Percentiles rank a stretch among this genome's conserved stretches.
Evolutionary conservation across 306 rosid genomes (phyloP).

Genomic region (Corylus heterophylla): DNA sequence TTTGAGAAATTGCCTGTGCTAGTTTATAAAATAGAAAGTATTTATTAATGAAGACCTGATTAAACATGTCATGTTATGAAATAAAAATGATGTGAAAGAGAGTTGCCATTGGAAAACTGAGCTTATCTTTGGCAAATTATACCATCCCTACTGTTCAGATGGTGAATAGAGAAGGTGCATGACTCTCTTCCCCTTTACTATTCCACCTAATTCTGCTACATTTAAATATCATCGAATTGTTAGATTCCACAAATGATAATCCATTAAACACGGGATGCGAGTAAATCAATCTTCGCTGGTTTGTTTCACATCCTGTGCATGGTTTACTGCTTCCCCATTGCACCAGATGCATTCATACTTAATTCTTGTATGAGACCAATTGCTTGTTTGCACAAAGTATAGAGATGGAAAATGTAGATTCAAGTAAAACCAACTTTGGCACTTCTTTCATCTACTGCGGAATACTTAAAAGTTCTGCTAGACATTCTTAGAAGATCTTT

Average conservation of each 20-base stretch:
- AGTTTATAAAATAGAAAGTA: not conserved
- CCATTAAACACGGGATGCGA: not conserved
- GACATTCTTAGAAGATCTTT: not conserved
- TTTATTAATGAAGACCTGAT: not conserved
- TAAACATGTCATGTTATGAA: not conserved
- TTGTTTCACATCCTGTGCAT: not conserved
- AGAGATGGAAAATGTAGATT: not conserved
- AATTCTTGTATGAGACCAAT: not conserved
- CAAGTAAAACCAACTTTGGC: not conserved
- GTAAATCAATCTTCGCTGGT: not conserved
- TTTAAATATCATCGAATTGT: not conserved
- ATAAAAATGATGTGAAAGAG: not conserved
- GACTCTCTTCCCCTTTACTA: not conserved
- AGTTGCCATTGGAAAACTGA: not conserved
- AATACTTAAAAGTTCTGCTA: not conserved
- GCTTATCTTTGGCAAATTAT: not conserved
- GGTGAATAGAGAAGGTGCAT: not conserved
- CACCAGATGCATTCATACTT: not conserved
- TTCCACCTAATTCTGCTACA: not conserved
- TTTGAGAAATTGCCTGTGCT: not conserved
- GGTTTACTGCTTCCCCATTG: conserved; percentile 2
- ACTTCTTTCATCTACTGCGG: not conserved
- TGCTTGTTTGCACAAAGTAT: conserved; percentile 5
- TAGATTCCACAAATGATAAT: not conserved
- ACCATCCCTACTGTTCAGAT: not conserved